These are phyloP conservation scores for Schizophyllum commune DNA, from an alignment of 1,284 basidiomycete species.

Conservation along the genomic window DNA sequence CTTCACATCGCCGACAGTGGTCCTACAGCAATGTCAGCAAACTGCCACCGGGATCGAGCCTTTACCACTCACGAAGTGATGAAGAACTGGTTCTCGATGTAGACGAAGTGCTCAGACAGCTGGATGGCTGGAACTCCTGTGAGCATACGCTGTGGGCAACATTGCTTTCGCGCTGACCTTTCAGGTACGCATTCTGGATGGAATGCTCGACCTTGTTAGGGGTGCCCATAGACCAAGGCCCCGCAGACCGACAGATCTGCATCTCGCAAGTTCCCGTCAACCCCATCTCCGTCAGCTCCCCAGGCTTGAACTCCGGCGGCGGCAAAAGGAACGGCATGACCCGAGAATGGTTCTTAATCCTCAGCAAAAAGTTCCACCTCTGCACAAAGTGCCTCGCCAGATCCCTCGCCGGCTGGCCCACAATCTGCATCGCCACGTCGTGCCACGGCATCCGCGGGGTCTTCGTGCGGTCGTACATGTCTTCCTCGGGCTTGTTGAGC, in stretches of 20 bases:
- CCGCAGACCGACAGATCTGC: constrained; percentile 93
- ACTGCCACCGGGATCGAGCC: neutral
- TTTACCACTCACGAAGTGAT: constrained; percentile 73
- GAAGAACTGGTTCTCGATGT: constrained; percentile 99
- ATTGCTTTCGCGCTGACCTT: constrained; percentile 45
- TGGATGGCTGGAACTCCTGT: constrained; percentile 66
- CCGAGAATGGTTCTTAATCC: constrained; percentile 92
- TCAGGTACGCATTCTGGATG: constrained; percentile 91
- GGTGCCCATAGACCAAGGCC: constrained; percentile 95
- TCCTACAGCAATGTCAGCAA: constrained; percentile 37
- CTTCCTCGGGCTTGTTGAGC: constrained; percentile 87
- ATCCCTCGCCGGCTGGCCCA: constrained; percentile 95
- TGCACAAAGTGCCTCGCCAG: constrained; percentile 94
- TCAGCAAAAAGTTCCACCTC: constrained; percentile 87
- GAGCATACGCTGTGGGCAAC: neutral
- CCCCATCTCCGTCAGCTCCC: constrained; percentile 75
- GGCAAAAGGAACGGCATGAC: constrained; percentile 94
- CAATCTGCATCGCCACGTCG: constrained; percentile 91
- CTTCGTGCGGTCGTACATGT: constrained; percentile 88
- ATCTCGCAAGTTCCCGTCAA: constrained; percentile 95
- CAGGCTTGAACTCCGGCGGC: constrained; percentile 85
- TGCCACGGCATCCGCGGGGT: constrained; percentile 99
- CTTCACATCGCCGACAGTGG: constrained; percentile 77
- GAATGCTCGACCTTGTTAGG: constrained; percentile 83
- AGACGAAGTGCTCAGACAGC: constrained; percentile 89